Evolutionary conservation across 2,329 filamentous ascomycete species (phyloP).

Genomic region (Neofusicoccum sp.): DNA sequence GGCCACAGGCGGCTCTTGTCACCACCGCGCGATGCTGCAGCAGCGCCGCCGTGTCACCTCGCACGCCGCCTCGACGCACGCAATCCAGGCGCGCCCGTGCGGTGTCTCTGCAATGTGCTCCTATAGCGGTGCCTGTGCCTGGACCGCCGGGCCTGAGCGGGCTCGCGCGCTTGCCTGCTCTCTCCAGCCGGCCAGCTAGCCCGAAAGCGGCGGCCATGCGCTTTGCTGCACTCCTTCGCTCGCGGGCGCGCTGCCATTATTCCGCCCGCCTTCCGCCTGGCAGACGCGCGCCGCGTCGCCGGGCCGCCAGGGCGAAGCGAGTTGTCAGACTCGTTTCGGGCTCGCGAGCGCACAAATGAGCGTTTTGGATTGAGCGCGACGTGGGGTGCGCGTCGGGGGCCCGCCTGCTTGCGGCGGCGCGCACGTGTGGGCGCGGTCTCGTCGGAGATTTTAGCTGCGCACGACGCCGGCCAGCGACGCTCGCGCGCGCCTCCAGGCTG

Average conservation of each 20-base stretch:
- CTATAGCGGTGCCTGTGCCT: conserved; percentile 3
- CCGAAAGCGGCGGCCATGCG: conserved; percentile 1
- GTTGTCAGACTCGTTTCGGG: conserved; percentile 4
- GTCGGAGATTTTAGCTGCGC: background rate
- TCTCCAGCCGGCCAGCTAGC: background rate
- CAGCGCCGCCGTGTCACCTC: conserved; percentile 1
- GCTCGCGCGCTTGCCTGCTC: background rate
- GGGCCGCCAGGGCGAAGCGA: conserved; percentile 6
- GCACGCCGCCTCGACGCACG: conserved; percentile 1
- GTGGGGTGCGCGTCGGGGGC: conserved; percentile 3
- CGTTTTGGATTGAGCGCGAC: conserved; percentile 12
- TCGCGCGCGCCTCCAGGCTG: background rate
- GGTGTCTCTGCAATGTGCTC: background rate
- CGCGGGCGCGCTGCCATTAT: conserved; percentile 1
- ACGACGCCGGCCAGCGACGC: background rate
- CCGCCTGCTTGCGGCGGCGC: background rate
- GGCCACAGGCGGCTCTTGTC: background rate
- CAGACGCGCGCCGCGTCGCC: background rate
- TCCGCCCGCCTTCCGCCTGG: background rate
- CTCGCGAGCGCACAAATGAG: conserved; percentile 1
- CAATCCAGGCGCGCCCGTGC: background rate
- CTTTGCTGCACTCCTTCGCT: conserved; percentile 4
- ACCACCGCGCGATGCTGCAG: background rate
- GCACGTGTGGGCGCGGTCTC: background rate
- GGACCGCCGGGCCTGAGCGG: conserved; percentile 9